Percentiles rank a stretch among this genome's conserved stretches.
Evolutionary conservation across 2,329 filamentous ascomycete genomes (phyloP).

Genomic region (Paraconiothyrium brasiliense): DNA sequence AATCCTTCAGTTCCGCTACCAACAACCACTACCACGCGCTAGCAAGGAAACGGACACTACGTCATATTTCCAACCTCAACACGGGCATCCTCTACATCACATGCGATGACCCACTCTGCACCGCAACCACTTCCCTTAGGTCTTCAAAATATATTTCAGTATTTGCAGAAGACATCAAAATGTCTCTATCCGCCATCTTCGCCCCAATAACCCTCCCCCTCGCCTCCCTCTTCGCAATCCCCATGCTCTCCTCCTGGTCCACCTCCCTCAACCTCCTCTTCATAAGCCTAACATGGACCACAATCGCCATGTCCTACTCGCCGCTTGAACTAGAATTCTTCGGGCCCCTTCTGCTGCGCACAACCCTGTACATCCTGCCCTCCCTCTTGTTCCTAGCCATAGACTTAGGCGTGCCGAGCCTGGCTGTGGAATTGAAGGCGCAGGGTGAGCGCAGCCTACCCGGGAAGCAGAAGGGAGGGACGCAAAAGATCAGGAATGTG

Average conservation of each 20-base stretch:
- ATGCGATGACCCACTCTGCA: neutral
- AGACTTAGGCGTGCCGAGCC: constrained; percentile 74
- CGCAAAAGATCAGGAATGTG: constrained; percentile 58
- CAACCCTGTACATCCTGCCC: constrained; percentile 77
- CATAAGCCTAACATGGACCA: constrained; percentile 91
- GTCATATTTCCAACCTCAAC: constrained; percentile 11
- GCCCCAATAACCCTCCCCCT: constrained; percentile 51
- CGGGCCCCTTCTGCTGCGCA: constrained; percentile 72
- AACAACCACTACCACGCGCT: neutral
- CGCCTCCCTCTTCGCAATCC: constrained; percentile 74
- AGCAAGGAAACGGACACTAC: constrained; percentile 10
- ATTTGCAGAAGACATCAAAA: constrained; percentile 18
- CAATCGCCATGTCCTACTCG: constrained; percentile 79
- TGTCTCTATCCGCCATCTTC: constrained; percentile 43
- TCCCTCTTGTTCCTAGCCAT: constrained; percentile 77
- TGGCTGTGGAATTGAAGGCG: constrained; percentile 74
- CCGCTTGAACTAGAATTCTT: constrained; percentile 79
- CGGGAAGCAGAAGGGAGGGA: constrained; percentile 48
- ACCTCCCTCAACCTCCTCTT: constrained; percentile 87
- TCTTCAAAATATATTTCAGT: too few species aligned
- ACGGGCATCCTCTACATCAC: constrained; percentile 8
- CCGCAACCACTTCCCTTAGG: neutral
- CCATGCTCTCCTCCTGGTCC: constrained; percentile 76
- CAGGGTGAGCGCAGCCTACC: constrained; percentile 65
- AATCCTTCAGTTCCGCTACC: neutral